Base-by-base conservation (phyloP, 2,329 filamentous ascomycete species). In the Alternaria atra region DNA sequence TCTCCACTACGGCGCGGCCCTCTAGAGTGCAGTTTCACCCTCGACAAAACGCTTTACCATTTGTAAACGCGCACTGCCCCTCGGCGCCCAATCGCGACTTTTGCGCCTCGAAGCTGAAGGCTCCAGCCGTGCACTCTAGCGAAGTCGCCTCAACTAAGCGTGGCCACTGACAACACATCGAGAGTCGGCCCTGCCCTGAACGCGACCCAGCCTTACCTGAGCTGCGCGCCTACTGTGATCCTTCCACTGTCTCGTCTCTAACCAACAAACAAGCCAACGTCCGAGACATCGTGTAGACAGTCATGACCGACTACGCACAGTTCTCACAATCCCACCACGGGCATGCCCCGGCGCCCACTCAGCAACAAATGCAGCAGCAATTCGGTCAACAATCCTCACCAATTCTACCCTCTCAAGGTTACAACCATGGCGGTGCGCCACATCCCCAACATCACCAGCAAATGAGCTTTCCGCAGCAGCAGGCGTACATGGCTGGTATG, bases 391-490 rank as follows among this genome's bases (percentile, higher is more conserved):
- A 94, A 80, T 89, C 89, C 4, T 95, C 92, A 34, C 92, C 93
- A 32, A 93, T 95, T 65, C 85, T 95, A 57, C 88, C 91, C 27
- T 90, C 91, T 53, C 92, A 95, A 80, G 85, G 84, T 59, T 84
- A 84, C 63, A 87, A 91, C 73, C 91, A 91, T 69, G 86, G 89
- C 72, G 84, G 86, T 64, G 83, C 85, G 39, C 87, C 88, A 70
- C 87, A 88, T 53, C 85, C 79, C 51, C 76, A 89, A 69, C 87
- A 88, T 52, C 87, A 87, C 51, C 86, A 86, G 68, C 90, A 91
- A 81, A 92, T 90, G 85, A 92, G 89, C 82, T 97, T 97, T 80
- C 88, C 91, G 20, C 52, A 56, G 73, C 87, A 91, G 77, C 94
- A 93, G 76, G 90, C 88, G 60, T 91, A 94, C 58, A 84, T 90